These are phyloP conservation scores for Orbilia javanica DNA, from an alignment of 2,329 filamentous ascomycete species.

Conservation along the genomic window DNA sequence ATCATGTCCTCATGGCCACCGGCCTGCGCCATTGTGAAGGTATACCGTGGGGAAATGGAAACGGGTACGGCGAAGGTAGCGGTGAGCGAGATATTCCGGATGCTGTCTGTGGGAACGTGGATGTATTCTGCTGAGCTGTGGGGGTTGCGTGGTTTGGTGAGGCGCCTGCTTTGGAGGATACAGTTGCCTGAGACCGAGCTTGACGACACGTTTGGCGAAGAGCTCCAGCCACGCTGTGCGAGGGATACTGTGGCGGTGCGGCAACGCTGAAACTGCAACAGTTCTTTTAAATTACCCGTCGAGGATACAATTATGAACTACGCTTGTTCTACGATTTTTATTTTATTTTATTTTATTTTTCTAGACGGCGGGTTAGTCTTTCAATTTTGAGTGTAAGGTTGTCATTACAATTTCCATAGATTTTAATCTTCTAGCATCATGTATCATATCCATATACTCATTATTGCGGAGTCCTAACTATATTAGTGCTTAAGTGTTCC, in stretches of 20 bases:
- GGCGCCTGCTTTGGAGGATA: slow-evolving; percentile 35
- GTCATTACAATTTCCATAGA: too few species aligned
- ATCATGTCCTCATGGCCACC: slow-evolving; percentile 59
- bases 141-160: slow-evolving; percentile 13
- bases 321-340: not conserved
- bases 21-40: slow-evolving; percentile 55
- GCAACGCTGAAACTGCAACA: slow-evolving; percentile 55
- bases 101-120: not conserved
- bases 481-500: not conserved
- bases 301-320: not conserved
- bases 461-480: too few species aligned
- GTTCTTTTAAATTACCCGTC: not conserved
- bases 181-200: slow-evolving; percentile 50
- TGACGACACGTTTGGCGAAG: slow-evolving; percentile 59
- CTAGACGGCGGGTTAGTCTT: too few species aligned
- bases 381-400: not conserved
- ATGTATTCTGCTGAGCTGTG: slow-evolving; percentile 10
- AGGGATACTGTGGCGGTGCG: slow-evolving; percentile 30
- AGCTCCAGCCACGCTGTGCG: slow-evolving; percentile 43
- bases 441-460: not conserved
- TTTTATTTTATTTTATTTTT: too few species aligned
- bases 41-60: not conserved
- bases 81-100: not conserved
- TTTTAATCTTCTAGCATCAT: not conserved
- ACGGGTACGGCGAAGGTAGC: not conserved